Base-by-base conservation (phyloP, 768 basidiomycete species). In the Sistotremastrum niveocremeum region DNA sequence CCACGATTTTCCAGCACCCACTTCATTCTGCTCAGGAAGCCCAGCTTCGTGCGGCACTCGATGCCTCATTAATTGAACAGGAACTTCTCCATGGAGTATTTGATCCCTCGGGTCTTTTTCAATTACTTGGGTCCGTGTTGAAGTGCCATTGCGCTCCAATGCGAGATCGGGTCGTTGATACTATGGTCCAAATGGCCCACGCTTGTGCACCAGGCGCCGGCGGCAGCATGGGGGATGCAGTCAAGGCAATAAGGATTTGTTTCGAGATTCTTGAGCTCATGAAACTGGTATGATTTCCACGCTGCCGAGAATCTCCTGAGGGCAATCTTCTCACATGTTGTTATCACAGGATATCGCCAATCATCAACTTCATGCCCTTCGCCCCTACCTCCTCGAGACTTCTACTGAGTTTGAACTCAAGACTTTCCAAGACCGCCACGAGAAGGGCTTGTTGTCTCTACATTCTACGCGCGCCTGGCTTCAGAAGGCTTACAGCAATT, bases 111-210 rank as follows among this genome's bases (percentile, higher is more conserved):
- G 77, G 77, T 7, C 70, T 93, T 41, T 89, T 94, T 64, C 59
- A 70, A 40, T 76, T 79, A 49, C 79, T 95, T 49, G 89, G 87
- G 9, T 69, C 75, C 51, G 82, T 83, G 11, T 72, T 94, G 51
- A 88, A 93, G 61, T 77, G 78, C 34, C 90, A 95, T 55, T 94
- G 91, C 51, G 91, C 91, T 5, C 91, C 91, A 9, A 91, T 94
- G 80, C 71, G 91, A 34, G 91, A 95, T 62, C 72, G 68, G 9
- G 74, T 78, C 39, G 81, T 95, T 30, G 85, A 90, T 57, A 72
- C 71, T 36, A 88, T 95, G 85, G 79, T 94, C 34, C 67, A 69
- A 45, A 69, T 76, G 7, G 86, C 86, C 3, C 68, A 70, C 47
- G 61, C 69, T 31, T 75, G 78, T 60, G 68, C 72, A 7, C 72